Conservation (phyloP, 345 rosid genomes). For the Salix brachista region DNA sequence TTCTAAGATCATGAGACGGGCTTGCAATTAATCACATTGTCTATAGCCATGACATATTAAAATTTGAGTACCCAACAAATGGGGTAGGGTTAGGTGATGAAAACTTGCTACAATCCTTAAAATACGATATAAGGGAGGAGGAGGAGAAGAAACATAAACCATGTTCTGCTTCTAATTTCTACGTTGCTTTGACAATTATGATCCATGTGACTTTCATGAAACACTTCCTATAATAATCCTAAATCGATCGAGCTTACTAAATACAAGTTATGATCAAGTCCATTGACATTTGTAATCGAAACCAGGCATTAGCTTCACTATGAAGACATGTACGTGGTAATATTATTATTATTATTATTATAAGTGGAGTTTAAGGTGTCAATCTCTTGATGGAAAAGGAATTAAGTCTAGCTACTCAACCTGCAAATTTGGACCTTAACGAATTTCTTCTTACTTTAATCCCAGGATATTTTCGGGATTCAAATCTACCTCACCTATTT, state of each 20-base stretch:
- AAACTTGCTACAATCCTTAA: background rate
- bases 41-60: slow-evolving; percentile 34
- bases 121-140: background rate
- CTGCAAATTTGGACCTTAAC: background rate
- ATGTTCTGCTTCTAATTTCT: background rate
- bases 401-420: slow-evolving; percentile 16
- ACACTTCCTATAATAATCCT: background rate
- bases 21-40: background rate
- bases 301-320: background rate
- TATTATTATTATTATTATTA: background rate
- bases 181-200: slow-evolving; percentile 23
- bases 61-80: slow-evolving; percentile 18
- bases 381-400: slow-evolving; percentile 26
- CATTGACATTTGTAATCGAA: slow-evolving; percentile 9
- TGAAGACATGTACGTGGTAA: background rate
- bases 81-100: slow-evolving; percentile 37
- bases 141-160: slow-evolving; percentile 28
- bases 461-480: background rate
- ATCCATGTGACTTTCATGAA: slow-evolving; percentile 23
- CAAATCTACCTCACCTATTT: slow-evolving; percentile 19
- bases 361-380: slow-evolving; percentile 1
- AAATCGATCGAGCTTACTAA: background rate
- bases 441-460: background rate
- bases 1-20: background rate
- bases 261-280: background rate